phyloP scores from a whole-genome alignment of 768 basidiomycete genomes.

The Lactarius trivialis region DNA sequence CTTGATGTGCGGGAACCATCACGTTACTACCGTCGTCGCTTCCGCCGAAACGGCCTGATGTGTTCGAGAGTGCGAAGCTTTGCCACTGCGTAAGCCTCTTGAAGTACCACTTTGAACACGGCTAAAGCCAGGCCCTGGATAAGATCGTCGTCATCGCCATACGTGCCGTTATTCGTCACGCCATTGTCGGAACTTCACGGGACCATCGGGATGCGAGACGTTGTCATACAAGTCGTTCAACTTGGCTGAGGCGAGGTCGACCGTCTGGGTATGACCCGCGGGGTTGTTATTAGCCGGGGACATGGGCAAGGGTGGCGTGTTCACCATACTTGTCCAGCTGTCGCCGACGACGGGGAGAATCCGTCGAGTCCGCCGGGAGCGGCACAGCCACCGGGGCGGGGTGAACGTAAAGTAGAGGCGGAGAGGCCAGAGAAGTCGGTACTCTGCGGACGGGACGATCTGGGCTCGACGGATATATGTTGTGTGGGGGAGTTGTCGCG shows the following conservation, averaged over 20 bases:
- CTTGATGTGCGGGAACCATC: slow-evolving; percentile 10
- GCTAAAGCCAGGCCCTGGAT: too few relatives aligned
- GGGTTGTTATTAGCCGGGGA: slow-evolving; percentile 45
- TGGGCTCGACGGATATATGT: slow-evolving; percentile 46
- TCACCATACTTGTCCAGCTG: too few relatives aligned
- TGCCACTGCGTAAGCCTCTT: too few relatives aligned
- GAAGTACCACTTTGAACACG: too few relatives aligned
- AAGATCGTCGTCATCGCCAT: too few relatives aligned
- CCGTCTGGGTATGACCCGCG: slow-evolving; percentile 32
- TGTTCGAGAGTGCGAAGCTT: slow-evolving; percentile 56
- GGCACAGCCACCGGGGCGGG: slow-evolving; percentile 39
- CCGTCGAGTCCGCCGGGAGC: slow-evolving; percentile 24
- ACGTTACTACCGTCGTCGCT: slow-evolving; percentile 32
- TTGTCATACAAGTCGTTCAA: too few relatives aligned
- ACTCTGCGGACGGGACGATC: slow-evolving; percentile 72
- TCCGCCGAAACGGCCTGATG: slow-evolving; percentile 41
- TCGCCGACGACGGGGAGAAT: too few relatives aligned
- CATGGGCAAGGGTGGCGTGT: slow-evolving; percentile 86
- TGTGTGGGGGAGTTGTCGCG: slow-evolving; percentile 54
- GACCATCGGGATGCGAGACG: too few relatives aligned
- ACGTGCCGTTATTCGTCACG: too few relatives aligned
- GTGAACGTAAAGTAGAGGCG: slow-evolving; percentile 48
- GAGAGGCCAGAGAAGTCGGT: slow-evolving; percentile 72
- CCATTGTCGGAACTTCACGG: too few relatives aligned
- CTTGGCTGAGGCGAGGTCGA: slow-evolving; percentile 51